Conservation (phyloP, 2,329 filamentous ascomycete species). For the Penicillium sp. region DNA sequence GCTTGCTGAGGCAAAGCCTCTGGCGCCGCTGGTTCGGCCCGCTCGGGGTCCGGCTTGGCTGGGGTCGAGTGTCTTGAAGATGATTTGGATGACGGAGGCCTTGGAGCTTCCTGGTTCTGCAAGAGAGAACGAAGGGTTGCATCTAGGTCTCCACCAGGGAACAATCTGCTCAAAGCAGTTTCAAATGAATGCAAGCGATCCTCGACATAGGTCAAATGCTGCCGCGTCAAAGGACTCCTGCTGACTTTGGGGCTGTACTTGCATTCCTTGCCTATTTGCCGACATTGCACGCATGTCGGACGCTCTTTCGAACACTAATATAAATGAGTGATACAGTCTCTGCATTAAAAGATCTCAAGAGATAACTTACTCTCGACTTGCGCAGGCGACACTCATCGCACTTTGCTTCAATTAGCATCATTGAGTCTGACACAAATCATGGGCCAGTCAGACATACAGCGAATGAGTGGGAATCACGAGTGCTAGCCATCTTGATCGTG, state of each 20-base stretch:
- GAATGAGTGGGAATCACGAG: constrained; percentile 39
- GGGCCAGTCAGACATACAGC: constrained; percentile 32
- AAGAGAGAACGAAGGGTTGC: constrained; percentile 36
- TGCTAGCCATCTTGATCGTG: constrained; percentile 35
- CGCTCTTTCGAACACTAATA: constrained; percentile 40
- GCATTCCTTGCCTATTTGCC: constrained; percentile 38
- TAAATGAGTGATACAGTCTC: constrained; percentile 4
- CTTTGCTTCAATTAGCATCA: constrained; percentile 16
- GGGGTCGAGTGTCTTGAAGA: constrained; percentile 38
- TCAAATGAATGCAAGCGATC: constrained; percentile 38
- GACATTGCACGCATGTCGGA: constrained; percentile 37
- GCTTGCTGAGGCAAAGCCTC: constrained; percentile 42
- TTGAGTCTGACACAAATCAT: not conserved
- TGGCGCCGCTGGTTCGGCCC: constrained; percentile 33
- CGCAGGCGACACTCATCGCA: constrained; percentile 39
- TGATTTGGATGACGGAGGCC: constrained; percentile 32
- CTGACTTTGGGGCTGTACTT: constrained; percentile 41
- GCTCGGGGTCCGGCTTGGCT: constrained; percentile 31
- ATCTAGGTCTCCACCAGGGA: constrained; percentile 38
- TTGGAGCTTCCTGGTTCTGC: constrained; percentile 32
- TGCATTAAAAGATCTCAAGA: not conserved
- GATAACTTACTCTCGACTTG: constrained; percentile 34
- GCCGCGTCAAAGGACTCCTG: constrained; percentile 39
- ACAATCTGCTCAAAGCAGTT: constrained; percentile 34
- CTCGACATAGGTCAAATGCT: constrained; percentile 40